These are phyloP conservation scores for Pseudomassariella vexata DNA, from an alignment of 2,329 filamentous ascomycete genomes.

Conservation along the genomic window DNA sequence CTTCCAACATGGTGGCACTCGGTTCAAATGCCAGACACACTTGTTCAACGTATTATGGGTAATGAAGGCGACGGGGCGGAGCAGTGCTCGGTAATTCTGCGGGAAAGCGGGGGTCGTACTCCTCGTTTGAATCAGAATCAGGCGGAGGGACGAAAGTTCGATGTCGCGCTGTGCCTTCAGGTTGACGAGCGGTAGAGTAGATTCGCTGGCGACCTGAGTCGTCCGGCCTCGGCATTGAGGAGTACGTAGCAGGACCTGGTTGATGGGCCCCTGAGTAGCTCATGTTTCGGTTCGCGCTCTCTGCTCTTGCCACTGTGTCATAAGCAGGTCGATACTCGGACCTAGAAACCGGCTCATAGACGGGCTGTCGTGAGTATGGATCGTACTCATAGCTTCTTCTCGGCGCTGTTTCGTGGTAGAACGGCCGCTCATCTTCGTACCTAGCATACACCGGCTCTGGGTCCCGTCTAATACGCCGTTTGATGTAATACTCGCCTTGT, in stretches of 20 bases:
- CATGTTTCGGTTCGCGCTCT: no score
- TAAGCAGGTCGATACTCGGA: no score
- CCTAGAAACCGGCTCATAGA: constrained; percentile 8
- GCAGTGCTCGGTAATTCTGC: constrained; percentile 17
- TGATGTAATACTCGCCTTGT: constrained; percentile 40
- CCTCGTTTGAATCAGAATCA: constrained; percentile 26
- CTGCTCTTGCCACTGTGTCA: neutral
- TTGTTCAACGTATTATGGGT: constrained; percentile 5
- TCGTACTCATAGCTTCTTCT: constrained; percentile 10
- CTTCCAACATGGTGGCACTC: no score
- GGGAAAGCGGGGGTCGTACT: constrained; percentile 39
- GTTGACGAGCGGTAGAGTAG: no score
- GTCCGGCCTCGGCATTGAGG: no score
- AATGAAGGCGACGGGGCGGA: constrained; percentile 7
- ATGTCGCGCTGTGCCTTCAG: no score
- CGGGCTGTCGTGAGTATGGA: constrained; percentile 2
- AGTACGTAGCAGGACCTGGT: no score
- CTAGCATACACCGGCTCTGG: constrained; percentile 14
- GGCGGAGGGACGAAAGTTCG: no score
- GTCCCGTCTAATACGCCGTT: constrained; percentile 31
- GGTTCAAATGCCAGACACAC: no score
- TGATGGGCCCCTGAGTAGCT: no score
- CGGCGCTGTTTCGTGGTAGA: constrained; percentile 13
- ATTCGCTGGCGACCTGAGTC: no score
- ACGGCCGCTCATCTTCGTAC: constrained; percentile 9